Evolutionary conservation across 1,139 yeast genomes (phyloP), one percentile per base, ranked within the genome.

Genomic region (Saccharomyces hybrid): DNA sequence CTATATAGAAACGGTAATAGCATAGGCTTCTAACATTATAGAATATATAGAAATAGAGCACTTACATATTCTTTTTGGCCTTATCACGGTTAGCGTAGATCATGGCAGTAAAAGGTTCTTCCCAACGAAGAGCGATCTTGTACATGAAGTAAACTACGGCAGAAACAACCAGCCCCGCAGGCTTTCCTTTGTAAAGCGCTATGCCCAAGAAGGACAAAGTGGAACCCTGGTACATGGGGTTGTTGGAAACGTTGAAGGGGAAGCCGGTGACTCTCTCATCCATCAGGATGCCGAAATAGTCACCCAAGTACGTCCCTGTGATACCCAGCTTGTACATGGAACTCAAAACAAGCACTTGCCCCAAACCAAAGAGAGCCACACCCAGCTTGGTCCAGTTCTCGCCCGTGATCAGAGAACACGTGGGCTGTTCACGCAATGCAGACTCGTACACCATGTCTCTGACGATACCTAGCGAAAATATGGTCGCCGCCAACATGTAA

Each of bases 221-320:
- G 6, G 96, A 87, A 25, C 99, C 99, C 67, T 87, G 86, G 73
- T 93, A 93, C 99, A 93, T 93, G 58, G 99, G 99, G 71, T 93
- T 93, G 67, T 88, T 86, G 62, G 86, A 81, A 57, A 90, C 81
- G 65, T 85, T 91, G 78, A 93, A 93, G 25, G 99, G 99, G 78
- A 93, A 93, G 1, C 87, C 84, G n/a, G 95, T 86, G 58, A 93
- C 97, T 67, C 96, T 80, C 60, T 87, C 82, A 59, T 83, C 82
- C 95, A 91, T 93, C 65, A 93, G 79, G 65, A 93, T 91, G 1
- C 99, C 99, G 72, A 93, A 93, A 73, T 93, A 95, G 72, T 93
- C 99, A 42, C 99, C 99, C 59, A 93, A 76, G 68, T 93, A 93
- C 19, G 99, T 93, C 14, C 99, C 99, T 9, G 97, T 91, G 59